phyloP scores from a whole-genome alignment of 306 rosid genomes.

The Ormosia semicastrata region DNA sequence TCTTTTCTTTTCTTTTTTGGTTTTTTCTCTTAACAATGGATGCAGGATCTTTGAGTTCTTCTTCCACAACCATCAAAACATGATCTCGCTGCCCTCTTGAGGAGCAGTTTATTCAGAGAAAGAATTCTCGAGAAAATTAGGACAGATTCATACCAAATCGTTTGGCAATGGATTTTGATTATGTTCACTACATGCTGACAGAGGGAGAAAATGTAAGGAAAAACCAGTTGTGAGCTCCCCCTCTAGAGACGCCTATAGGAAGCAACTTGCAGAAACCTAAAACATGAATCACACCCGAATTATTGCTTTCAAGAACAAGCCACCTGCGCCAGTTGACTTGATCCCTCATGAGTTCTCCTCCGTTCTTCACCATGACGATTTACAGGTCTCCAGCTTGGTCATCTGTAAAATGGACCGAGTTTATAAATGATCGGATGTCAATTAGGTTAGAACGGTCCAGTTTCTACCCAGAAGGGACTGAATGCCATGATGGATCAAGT shows the following conservation, averaged over 20 bases:
- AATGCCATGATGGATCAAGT: too few relatives aligned
- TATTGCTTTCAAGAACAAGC: conserved; percentile 89
- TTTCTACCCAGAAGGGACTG: too few relatives aligned
- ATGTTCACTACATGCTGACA: conserved; percentile 59
- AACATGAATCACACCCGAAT: conserved; percentile 83
- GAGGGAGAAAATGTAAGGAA: conserved; percentile 69
- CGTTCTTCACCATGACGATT: conserved; percentile 28
- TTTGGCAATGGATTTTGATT: conserved; percentile 61
- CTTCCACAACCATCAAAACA: conserved; percentile 18
- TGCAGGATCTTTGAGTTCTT: conserved; percentile 49
- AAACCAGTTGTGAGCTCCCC: conserved; percentile 56
- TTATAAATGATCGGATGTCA: too few relatives aligned
- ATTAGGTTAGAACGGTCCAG: too few relatives aligned
- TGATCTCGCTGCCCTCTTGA: conserved; percentile 38
- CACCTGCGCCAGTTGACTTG: conserved; percentile 62
- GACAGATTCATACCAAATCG: conserved; percentile 68
- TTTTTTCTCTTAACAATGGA: conserved; percentile 32
- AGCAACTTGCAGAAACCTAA: conserved; percentile 65
- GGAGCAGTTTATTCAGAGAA: conserved; percentile 42
- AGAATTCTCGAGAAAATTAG: conserved; percentile 44
- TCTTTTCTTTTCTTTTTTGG: not conserved
- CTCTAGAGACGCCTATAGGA: conserved; percentile 65
- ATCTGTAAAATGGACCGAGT: too few relatives aligned
- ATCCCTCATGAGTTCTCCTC: conserved; percentile 46
- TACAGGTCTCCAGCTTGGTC: too few relatives aligned